A percentile compares a stretch with the other conserved stretches of the same genome.
phyloP scores from a whole-genome alignment of 306 rosid genomes.

The Prunus mume region DNA sequence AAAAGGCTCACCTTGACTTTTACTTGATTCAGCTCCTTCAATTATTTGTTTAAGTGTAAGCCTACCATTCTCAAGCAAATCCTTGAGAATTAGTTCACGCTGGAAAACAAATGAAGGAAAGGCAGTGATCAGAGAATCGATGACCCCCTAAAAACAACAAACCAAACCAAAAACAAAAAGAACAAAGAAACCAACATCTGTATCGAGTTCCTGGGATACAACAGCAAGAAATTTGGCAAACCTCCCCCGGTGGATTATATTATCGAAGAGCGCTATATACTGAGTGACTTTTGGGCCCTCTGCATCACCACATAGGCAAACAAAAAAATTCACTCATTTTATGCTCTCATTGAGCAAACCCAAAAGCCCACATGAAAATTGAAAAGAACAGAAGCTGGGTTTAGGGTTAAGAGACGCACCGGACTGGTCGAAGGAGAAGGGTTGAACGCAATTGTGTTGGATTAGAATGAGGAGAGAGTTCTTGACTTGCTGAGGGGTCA shows the following conservation, averaged over 20 bases:
- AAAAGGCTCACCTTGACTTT: conserved; percentile 51
- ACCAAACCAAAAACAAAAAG: conserved; percentile 8
- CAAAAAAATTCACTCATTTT: background rate
- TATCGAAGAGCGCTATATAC: conserved; percentile 64
- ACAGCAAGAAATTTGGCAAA: conserved; percentile 74
- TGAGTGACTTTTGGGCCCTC: conserved; percentile 39
- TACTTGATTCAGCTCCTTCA: conserved; percentile 55
- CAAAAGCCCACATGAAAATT: background rate
- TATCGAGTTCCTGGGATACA: conserved; percentile 48
- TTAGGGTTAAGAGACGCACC: conserved; percentile 11
- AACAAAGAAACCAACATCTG: conserved; percentile 44
- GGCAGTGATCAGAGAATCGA: conserved; percentile 15
- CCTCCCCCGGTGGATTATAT: conserved; percentile 73
- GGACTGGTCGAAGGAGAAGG: conserved; percentile 36
- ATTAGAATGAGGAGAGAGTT: conserved; percentile 78
- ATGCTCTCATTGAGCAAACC: background rate
- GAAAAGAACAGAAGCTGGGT: too few species aligned
- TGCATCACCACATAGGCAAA: conserved; percentile 34
- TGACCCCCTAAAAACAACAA: conserved; percentile 8
- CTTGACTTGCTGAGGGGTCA: conserved; percentile 57
- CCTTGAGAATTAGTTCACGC: conserved; percentile 67
- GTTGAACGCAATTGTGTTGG: conserved; percentile 88
- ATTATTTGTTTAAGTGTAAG: conserved; percentile 64
- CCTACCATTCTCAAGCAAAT: conserved; percentile 85
- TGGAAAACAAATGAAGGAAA: conserved; percentile 28